These are phyloP conservation scores for Taphrina sp. DNA, from an alignment of 1,139 yeast genomes.

Conservation along the genomic window DNA sequence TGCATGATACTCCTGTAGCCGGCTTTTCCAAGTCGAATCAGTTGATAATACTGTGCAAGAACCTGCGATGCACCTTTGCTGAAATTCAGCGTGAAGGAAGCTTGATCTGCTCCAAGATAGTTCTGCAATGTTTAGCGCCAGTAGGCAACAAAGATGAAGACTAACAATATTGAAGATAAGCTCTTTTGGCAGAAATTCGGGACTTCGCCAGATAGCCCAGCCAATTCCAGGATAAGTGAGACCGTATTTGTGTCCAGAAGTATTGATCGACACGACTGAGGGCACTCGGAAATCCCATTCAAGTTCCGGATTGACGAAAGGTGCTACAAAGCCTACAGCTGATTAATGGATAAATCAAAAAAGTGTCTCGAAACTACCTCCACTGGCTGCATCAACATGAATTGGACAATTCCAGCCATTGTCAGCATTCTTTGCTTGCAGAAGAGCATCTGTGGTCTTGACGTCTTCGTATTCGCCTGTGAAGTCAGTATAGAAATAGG, in stretches of 20 bases:
- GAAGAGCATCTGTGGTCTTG: slow-evolving; percentile 54
- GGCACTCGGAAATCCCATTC: slow-evolving; percentile 61
- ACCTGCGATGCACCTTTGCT: slow-evolving; percentile 93
- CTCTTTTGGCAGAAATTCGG: slow-evolving; percentile 61
- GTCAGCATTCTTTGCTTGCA: slow-evolving; percentile 68
- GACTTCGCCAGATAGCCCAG: slow-evolving; percentile 82
- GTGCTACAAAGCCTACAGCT: slow-evolving; percentile 66
- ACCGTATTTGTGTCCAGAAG: slow-evolving; percentile 86
- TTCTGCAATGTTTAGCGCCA: slow-evolving; percentile 43
- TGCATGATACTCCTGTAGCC: slow-evolving; percentile 68
- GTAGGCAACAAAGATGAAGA: too few species aligned
- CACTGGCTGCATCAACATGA: slow-evolving; percentile 93
- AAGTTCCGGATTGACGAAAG: slow-evolving; percentile 44
- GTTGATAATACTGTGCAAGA: slow-evolving; percentile 79
- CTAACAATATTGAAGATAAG: slow-evolving; percentile 62
- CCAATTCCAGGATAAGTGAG: slow-evolving; percentile 81
- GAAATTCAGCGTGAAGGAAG: slow-evolving; percentile 76
- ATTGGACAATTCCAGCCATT: slow-evolving; percentile 70
- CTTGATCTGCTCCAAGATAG: slow-evolving; percentile 86
- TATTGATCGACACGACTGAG: slow-evolving; percentile 78
- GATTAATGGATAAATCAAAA: slow-evolving; percentile 73
- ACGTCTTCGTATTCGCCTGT: slow-evolving; percentile 87
- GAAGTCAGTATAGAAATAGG: slow-evolving; percentile 92
- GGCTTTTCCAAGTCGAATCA: slow-evolving; percentile 63
- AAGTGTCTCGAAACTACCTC: slow-evolving; percentile 64